phyloP scores from a whole-genome alignment of 371 early-diverging fungal genomes.

The Mortierella sp. region DNA sequence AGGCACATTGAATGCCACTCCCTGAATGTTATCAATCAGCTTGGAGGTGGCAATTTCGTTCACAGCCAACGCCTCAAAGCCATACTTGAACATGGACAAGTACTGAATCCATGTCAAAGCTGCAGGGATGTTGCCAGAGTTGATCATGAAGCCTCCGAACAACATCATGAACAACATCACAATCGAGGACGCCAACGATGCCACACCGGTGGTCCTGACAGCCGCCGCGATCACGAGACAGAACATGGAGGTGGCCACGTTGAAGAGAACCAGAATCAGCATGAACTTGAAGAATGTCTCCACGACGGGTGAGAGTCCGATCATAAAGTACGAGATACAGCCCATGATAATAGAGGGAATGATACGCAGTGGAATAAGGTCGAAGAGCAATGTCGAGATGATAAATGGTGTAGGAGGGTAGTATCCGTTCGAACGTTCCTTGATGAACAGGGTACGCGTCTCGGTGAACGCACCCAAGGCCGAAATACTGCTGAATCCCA shows the following conservation, averaged over 20 bases:
- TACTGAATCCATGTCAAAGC: conserved; percentile 71
- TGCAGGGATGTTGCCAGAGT: conserved; percentile 65
- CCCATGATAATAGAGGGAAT: conserved; percentile 59
- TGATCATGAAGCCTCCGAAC: conserved; percentile 66
- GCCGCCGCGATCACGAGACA: conserved; percentile 63
- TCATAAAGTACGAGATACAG: conserved; percentile 63
- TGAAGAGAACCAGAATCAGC: conserved; percentile 59
- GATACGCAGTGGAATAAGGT: conserved; percentile 61
- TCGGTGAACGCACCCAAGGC: conserved; percentile 65
- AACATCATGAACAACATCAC: conserved; percentile 61
- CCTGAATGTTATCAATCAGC: conserved; percentile 43
- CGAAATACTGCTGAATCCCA: conserved; percentile 58
- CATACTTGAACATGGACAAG: conserved; percentile 72
- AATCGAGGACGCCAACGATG: conserved; percentile 51
- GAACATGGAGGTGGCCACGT: conserved; percentile 58
- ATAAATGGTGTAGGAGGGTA: conserved; percentile 72
- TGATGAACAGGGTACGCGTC: conserved; percentile 64
- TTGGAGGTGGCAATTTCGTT: conserved; percentile 57
- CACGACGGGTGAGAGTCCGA: conserved; percentile 59
- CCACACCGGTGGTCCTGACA: conserved; percentile 52
- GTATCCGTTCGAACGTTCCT: conserved; percentile 70
- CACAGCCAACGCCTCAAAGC: conserved; percentile 63
- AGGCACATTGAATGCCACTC: conserved; percentile 54
- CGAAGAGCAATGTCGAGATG: conserved; percentile 58
- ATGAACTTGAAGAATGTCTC: conserved; percentile 59